phyloP scores from a whole-genome alignment of 2,329 filamentous ascomycete genomes.

The Gnomoniopsis sp. region DNA sequence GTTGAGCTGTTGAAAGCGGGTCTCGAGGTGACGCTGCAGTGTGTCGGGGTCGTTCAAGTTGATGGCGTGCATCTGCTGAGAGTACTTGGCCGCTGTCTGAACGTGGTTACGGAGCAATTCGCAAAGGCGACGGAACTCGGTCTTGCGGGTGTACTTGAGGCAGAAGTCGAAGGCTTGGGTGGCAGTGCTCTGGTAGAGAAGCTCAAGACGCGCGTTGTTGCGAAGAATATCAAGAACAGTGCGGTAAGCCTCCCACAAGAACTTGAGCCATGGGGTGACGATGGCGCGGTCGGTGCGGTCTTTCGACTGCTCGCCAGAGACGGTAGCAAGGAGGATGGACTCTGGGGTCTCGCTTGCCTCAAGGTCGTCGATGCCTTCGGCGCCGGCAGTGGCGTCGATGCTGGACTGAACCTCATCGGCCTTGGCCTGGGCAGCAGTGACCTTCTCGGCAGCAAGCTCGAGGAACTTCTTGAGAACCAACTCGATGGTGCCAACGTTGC shows the following conservation, averaged over 20 bases:
- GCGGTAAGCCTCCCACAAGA: conserved; percentile 98
- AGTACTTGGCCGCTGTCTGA: conserved; percentile 98
- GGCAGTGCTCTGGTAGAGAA: conserved; percentile 97
- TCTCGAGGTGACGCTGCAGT: conserved; percentile 94
- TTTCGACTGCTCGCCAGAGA: conserved; percentile 95
- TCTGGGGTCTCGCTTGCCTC: conserved; percentile 97
- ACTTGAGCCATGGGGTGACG: conserved; percentile 98
- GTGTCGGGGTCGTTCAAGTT: conserved; percentile 98
- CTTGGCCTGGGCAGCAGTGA: conserved; percentile 91
- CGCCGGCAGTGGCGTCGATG: conserved; percentile 70
- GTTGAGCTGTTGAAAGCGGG: conserved; percentile 96
- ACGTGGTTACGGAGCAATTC: conserved; percentile 98
- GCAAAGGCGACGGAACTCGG: conserved; percentile 96
- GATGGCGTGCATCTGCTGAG: conserved; percentile 98
- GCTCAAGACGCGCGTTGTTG: conserved; percentile 96
- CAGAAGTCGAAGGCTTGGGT: conserved; percentile 99
- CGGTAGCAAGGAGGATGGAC: conserved; percentile 94
- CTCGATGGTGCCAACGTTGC: conserved; percentile 97
- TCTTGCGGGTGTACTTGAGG: conserved; percentile 97
- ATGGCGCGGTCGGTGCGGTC: conserved; percentile 97
- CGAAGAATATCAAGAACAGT: conserved; percentile 97
- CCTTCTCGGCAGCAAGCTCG: conserved; percentile 92
- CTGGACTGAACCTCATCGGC: conserved; percentile 91
- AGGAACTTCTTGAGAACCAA: conserved; percentile 97
- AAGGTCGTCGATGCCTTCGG: conserved; percentile 83